Evolutionary conservation across 2,329 filamentous ascomycete species (phyloP), one percentile per base, ranked within the genome.

Genomic region (Beauveria pseudobassiana): DNA sequence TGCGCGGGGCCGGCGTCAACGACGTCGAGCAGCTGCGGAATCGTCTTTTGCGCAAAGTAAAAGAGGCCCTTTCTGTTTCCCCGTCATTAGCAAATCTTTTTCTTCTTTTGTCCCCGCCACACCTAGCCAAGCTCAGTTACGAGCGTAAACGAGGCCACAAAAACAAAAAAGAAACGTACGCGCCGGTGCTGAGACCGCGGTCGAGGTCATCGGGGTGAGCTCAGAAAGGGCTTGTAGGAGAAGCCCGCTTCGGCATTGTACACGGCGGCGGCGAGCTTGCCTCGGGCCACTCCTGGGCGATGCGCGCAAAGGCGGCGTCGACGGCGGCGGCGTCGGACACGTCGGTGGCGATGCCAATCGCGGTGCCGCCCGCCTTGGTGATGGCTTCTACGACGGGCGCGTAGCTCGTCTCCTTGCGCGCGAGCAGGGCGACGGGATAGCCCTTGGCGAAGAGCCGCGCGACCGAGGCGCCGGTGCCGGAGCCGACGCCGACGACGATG

Each of bases 401-500:
- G 74, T 86, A 91, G 72, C 81, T 89, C 48, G 84, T 80, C 0
- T 86, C 80, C 18, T 78, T 85, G 55, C 90, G 87, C 14, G 90
- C 85, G n/a, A 93, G 82, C 1, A 93, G 78, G 1, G 90, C 87
- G 1, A 93, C 87, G 0, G 88, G 84, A 69, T 93, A 95, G 9
- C 81, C 69, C 64, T 85, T 75, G 45, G 84, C 80, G 70, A 89
- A 88, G 62, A 80, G 80, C 59, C 82, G 75, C 22, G 86, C 86
- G 7, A 77, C 71, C 2, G 81, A 62, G 51, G 51, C 69, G 77
- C 78, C 78, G 51, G 84, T 91, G 63, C 89, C 88, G 6, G 87
- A 77, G n/a, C 89, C 89, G 48, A 86, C 88, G 61, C 89, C 89
- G 12, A 87, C 87, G 63, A 92, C 75, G 63, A 92, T 77, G 56